Evolutionary conservation across 2,329 filamentous ascomycete genomes (phyloP).

Genomic region (Alternaria atra): DNA sequence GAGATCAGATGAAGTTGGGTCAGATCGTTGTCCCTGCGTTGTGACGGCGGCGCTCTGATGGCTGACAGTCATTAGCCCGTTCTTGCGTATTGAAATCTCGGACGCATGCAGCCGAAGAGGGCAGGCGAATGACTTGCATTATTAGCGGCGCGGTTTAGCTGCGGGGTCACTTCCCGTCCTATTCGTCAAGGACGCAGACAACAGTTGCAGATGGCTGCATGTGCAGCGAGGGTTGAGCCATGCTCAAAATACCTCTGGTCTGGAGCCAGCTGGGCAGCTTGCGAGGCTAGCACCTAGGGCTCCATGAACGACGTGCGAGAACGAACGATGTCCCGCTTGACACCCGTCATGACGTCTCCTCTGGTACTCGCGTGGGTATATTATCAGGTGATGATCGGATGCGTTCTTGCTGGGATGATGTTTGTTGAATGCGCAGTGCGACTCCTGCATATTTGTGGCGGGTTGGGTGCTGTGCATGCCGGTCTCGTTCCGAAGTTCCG

Average conservation of each 20-base stretch:
- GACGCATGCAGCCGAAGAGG: conserved; percentile 36
- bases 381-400: conserved; percentile 8
- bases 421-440: conserved; percentile 15
- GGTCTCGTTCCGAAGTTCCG: conserved; percentile 19
- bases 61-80: conserved; percentile 35
- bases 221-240: conserved; percentile 25
- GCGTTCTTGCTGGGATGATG: conserved; percentile 4
- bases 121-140: conserved; percentile 50
- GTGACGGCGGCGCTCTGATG: conserved; percentile 29
- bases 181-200: conserved; percentile 35
- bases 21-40: conserved; percentile 32
- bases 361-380: not conserved
- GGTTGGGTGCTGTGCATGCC: conserved; percentile 10
- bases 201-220: conserved; percentile 31
- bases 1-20: conserved; percentile 28
- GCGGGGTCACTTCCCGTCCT: conserved; percentile 38
- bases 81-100: conserved; percentile 29
- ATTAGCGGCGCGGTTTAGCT: conserved; percentile 40
- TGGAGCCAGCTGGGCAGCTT: conserved; percentile 6
- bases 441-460: conserved; percentile 22
- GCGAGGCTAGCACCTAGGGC: conserved; percentile 1
- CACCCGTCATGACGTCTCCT: conserved; percentile 16
- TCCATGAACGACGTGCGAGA: conserved; percentile 6
- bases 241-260: conserved; percentile 5
- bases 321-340: conserved; percentile 2